These are phyloP conservation scores for Cordia subcordata DNA, from an alignment of 257 asterid species.

Conservation along the genomic window DNA sequence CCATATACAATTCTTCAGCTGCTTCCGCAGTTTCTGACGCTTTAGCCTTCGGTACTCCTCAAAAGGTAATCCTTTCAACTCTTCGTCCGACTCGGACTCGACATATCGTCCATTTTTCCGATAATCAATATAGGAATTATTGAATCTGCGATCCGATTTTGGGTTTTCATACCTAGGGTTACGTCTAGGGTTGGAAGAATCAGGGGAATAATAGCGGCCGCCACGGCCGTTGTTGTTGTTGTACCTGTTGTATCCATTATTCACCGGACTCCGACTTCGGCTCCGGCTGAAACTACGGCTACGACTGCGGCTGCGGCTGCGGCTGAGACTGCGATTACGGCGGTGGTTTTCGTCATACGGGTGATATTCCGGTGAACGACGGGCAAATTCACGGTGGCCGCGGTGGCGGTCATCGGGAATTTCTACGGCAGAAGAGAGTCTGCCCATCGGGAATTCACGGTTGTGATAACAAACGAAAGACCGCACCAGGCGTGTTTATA, in stretches of 20 bases:
- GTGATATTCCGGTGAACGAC: neutral
- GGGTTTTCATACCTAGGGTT: conserved; percentile 29
- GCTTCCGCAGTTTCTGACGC: conserved; percentile 76
- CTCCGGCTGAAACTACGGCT: conserved; percentile 29
- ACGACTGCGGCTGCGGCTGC: conserved; percentile 16
- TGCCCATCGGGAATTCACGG: conserved; percentile 45
- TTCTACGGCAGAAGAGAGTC: conserved; percentile 56
- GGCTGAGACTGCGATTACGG: conserved; percentile 32
- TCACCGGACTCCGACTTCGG: conserved; percentile 47
- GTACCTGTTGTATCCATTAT: conserved; percentile 40
- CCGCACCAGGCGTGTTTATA: no score
- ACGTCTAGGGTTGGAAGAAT: conserved; percentile 45
- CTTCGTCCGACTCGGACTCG: conserved; percentile 78
- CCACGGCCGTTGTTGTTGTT: conserved; percentile 5
- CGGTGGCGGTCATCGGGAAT: conserved; percentile 46
- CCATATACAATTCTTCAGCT: conserved; percentile 53
- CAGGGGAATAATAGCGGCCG: conserved; percentile 58
- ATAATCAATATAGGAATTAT: conserved; percentile 56
- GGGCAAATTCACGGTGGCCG: neutral
- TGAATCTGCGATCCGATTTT: conserved; percentile 15
- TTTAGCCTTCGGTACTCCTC: conserved; percentile 79
- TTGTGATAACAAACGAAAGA: neutral
- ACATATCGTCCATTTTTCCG: conserved; percentile 35
- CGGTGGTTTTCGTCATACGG: conserved; percentile 6
- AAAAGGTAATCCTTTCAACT: conserved; percentile 57